Percentiles rank a stretch among this genome's conserved stretches.
These are phyloP conservation scores for Boletus rubescentipes DNA, from an alignment of 768 basidiomycete genomes.

Conservation along the genomic window DNA sequence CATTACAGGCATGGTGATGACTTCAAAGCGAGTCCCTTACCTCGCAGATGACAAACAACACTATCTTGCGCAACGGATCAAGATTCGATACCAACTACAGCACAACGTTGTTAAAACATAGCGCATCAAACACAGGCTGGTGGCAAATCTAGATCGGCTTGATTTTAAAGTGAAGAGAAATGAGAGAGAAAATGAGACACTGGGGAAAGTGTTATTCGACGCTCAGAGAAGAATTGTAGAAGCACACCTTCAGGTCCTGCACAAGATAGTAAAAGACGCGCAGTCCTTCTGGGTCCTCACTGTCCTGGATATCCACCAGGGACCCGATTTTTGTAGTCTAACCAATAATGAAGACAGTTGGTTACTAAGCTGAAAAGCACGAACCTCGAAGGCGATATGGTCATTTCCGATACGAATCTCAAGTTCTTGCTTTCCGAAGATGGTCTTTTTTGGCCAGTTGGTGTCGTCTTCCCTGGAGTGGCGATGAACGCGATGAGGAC, in stretches of 20 bases:
- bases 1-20: neutral
- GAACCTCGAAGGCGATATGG: conserved; percentile 95
- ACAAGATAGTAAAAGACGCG: conserved; percentile 98
- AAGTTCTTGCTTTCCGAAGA: conserved; percentile 97
- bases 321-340: conserved; percentile 99
- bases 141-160: conserved; percentile 76
- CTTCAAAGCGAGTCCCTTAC: conserved; percentile 7
- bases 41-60: conserved; percentile 20
- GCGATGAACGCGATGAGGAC: neutral
- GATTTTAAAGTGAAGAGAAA: conserved; percentile 99
- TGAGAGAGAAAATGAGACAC: conserved; percentile 98
- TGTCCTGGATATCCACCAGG: conserved; percentile 94
- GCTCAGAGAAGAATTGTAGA: neutral
- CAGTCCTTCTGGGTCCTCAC: conserved; percentile 95
- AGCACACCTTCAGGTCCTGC: conserved; percentile 88
- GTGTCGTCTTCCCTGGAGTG: conserved; percentile 88
- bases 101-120: too few relatives aligned
- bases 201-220: conserved; percentile 32
- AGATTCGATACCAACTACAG: conserved; percentile 8
- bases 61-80: conserved; percentile 26
- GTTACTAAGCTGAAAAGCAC: conserved; percentile 15
- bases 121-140: neutral
- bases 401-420: conserved; percentile 93
- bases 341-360: neutral
- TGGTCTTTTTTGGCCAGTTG: conserved; percentile 99